A percentile compares a stretch with the other conserved stretches of the same genome.
Conservation (phyloP, 2,329 filamentous ascomycete species). For the Xylaria polymorpha region DNA sequence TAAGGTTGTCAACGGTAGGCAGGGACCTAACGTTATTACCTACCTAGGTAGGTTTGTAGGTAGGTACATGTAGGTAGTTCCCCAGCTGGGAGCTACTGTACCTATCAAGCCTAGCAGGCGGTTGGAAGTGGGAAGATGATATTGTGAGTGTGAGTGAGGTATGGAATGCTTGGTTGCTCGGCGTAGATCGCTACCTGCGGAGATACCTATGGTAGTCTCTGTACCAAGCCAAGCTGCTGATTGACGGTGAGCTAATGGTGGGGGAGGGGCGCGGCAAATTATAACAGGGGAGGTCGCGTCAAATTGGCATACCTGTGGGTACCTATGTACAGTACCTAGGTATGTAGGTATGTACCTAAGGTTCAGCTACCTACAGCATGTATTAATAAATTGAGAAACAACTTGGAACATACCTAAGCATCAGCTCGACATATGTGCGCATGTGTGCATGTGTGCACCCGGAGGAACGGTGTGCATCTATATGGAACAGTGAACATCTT, state of each 20-base stretch:
- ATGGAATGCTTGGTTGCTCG: conserved; percentile 15
- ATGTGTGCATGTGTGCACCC: not conserved
- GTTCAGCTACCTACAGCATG: no score
- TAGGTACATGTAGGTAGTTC: not conserved
- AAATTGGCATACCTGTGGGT: conserved; percentile 20
- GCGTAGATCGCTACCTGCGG: conserved; percentile 13
- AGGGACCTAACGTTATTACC: no score
- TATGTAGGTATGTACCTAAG: no score
- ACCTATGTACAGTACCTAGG: not conserved
- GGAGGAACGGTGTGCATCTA: not conserved
- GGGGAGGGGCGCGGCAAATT: conserved; percentile 42
- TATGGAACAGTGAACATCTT: not conserved
- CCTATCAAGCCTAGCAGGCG: not conserved
- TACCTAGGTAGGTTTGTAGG: not conserved
- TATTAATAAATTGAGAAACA: not conserved
- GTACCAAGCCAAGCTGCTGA: conserved; percentile 2
- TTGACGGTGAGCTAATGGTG: conserved; percentile 45
- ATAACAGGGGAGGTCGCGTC: conserved; percentile 29
- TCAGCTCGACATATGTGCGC: not conserved
- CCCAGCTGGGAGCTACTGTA: no score
- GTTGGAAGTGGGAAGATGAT: conserved; percentile 18
- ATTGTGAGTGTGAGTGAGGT: conserved; percentile 5
- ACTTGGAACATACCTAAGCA: not conserved
- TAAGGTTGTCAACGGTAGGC: not conserved
- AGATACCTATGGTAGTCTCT: not conserved